Evolutionary conservation across 2,329 filamentous ascomycete genomes (phyloP).

Genomic region (Sarocladiaceae sp.): DNA sequence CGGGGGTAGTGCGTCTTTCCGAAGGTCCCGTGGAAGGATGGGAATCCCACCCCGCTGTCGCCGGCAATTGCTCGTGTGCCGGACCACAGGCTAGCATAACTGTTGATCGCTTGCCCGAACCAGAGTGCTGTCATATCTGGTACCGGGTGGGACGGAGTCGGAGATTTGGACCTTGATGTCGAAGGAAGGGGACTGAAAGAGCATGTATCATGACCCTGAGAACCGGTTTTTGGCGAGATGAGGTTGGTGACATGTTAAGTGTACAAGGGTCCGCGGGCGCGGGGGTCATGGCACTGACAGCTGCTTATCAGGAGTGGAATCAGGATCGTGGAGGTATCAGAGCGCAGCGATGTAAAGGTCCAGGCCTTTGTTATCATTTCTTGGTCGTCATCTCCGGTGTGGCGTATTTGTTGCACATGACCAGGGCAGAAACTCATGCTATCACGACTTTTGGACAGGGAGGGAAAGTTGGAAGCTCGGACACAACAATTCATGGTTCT

Average conservation of each 20-base stretch:
- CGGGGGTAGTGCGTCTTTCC: too few relatives aligned
- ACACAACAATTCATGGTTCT: too few relatives aligned
- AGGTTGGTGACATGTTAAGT: not conserved
- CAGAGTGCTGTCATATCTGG: not conserved
- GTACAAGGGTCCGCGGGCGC: too few relatives aligned
- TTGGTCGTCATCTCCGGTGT: not conserved
- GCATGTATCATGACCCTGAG: not conserved
- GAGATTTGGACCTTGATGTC: conserved; percentile 6
- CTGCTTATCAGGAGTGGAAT: too few relatives aligned
- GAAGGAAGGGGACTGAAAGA: not conserved
- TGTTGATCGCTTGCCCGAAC: not conserved
- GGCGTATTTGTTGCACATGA: not conserved
- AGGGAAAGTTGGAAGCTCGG: too few relatives aligned
- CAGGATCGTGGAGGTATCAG: too few relatives aligned
- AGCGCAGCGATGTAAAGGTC: too few relatives aligned
- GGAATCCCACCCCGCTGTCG: not conserved
- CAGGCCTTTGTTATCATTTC: not conserved
- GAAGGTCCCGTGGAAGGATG: too few relatives aligned
- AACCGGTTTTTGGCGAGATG: conserved; percentile 3
- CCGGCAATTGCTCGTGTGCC: not conserved
- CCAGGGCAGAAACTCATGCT: not conserved
- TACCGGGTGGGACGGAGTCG: not conserved
- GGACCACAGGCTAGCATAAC: not conserved
- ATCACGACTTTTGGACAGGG: too few relatives aligned
- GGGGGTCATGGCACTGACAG: too few relatives aligned